Base-by-base conservation (phyloP, 768 basidiomycete species). In the Macrolepiota fuliginosa region DNA sequence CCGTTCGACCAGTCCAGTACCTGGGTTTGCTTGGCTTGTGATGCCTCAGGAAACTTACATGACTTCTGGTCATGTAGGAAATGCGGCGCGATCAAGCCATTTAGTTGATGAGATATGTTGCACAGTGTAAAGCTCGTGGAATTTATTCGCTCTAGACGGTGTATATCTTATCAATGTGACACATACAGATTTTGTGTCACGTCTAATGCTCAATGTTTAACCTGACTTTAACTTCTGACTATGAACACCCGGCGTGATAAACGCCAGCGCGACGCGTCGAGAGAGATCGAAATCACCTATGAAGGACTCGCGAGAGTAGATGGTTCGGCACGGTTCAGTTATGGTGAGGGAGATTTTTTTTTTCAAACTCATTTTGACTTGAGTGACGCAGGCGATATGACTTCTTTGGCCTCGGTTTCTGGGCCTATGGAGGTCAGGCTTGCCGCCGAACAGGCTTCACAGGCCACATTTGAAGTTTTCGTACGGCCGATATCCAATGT, bases 381-480 rank as follows among this genome's bases (percentile, higher is more conserved):
- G 53, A 40, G 27, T n/a, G 10, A 42, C 52, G 46, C 63, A 79
- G 76, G 76, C 40, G 68, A 71, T 39, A 74, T 74, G 22, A 64
- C 66, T 71, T 89, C 86, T 2, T 71, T 92, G 19, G 85, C 88
- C 7, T 92, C 92, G 4, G 71, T 92, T 37, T 91, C 90, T 13
- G 92, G 93, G 0, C 93, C 93, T 19, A 87, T 93, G 49, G 87
- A 93, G 64, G 88, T 88, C 53, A 81, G 91, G 17, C 76, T 86
- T 7, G 82, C 85, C 2, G 72, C 81, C 7, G 93, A 94, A 74
- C 81, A 84, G 32, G 83, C 92, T 10, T 86, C 86, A 11, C 83
- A 85, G 58, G 86, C 91, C 0, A 86, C 90, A 0, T 82, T 94
- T 64, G 93, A 94, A 67, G 85, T 94, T 45, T 73, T 77, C 50